These are phyloP conservation scores for Nitzschia putrida DNA, from an alignment of 108 stramenopile genomes.

Conservation along the genomic window DNA sequence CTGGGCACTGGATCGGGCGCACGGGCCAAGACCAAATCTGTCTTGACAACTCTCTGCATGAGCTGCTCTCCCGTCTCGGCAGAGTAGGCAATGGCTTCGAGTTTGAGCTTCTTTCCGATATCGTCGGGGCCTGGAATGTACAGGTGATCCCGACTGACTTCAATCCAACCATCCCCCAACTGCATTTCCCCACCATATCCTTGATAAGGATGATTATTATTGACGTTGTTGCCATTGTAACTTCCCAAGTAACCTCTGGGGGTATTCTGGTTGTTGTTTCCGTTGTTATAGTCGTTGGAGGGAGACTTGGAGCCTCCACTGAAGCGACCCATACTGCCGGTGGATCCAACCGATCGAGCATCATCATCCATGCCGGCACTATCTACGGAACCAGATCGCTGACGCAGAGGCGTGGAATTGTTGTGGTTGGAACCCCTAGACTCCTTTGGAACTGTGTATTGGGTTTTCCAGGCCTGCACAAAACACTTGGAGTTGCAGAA, in stretches of 20 bases:
- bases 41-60: conserved; percentile 87
- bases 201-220: conserved; percentile 16
- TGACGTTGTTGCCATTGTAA: conserved; percentile 32
- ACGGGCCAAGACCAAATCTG: conserved; percentile 78
- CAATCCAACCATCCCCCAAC: conserved; percentile 68
- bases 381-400: conserved; percentile 34
- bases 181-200: conserved; percentile 39
- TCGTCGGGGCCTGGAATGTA: conserved; percentile 77
- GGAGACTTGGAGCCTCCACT: conserved; percentile 37
- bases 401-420: conserved; percentile 31
- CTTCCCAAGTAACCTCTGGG: conserved; percentile 50
- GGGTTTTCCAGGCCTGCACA: conserved; percentile 86
- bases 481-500: conserved; percentile 91
- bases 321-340: conserved; percentile 29
- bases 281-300: conserved; percentile 1
- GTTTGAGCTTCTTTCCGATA: conserved; percentile 78
- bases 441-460: conserved; percentile 74
- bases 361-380: conserved; percentile 35
- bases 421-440: conserved; percentile 13
- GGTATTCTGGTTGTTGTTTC: conserved; percentile 38
- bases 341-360: conserved; percentile 37
- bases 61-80: conserved; percentile 79
- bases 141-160: conserved; percentile 75
- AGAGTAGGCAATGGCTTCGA: conserved; percentile 81
- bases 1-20: conserved; percentile 85